Evolutionary conservation across 805 yeast species (phyloP), one percentile per base, ranked within the genome.

Genomic region (Wickerhamiella lipophila): DNA sequence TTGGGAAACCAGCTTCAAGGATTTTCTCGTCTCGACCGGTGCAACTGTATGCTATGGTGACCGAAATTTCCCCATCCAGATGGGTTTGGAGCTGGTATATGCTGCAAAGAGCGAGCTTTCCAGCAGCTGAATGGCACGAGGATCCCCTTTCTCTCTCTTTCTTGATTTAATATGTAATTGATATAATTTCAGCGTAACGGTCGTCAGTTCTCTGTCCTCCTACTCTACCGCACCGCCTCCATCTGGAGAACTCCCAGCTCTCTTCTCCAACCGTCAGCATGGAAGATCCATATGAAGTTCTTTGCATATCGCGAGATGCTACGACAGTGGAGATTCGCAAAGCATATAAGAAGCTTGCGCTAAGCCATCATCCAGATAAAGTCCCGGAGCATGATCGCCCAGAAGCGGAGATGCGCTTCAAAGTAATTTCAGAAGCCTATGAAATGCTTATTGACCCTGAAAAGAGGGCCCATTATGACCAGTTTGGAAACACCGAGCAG

Each of bases 1-100:
- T 41, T 89, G 96, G 96, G 96, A 84, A 58, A 96, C 96, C 0
- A 76, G 82, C 52, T 77, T 76, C 57, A 79, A 81, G 57, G 94
- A 85, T 39, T 83, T 89, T 61, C 62, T 89, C 46, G 67, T 88
- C 2, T 77, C 84, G 44, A 75, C 89, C 1, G 96, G 96, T 0
- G 70, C 55, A 2, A 29, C 46, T n/a, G 47, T 57, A 19, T 54
- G 59, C 49, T 56, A 55, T 41, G 55, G 58, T 21, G 56, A 57
- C 27, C 52, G 53, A 3, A 42, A 51, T 9, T 45, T 43, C 22
- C 61, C 61, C 1, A 35, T 53, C 5, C 43, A 29, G 21, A 19
- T 51, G 26, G 61, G 61, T 7, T 9, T 57, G 11, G 61, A 56
- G 41, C 26, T 57, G n/a, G 46, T 49, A 5, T 58, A 57, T 41